Percentiles rank a stretch among this genome's conserved stretches.
phyloP scores from a whole-genome alignment of 768 basidiomycete genomes.

The Mycena pura region DNA sequence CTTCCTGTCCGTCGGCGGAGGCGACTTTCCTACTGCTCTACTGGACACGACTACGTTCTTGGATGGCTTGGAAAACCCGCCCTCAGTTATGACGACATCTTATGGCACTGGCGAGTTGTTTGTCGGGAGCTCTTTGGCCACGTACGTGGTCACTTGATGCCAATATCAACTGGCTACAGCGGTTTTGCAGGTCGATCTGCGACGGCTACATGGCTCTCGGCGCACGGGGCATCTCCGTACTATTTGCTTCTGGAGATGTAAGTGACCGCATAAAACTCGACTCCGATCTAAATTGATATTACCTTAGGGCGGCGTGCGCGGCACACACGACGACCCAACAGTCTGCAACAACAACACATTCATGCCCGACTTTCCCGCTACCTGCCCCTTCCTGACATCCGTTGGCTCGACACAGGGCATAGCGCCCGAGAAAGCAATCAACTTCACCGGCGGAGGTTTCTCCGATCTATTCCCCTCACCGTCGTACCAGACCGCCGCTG shows the following conservation, averaged over 20 bases:
- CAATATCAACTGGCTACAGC: not conserved
- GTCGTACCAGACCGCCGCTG: conserved; percentile 38
- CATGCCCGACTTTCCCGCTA: conserved; percentile 30
- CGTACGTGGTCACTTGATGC: not conserved
- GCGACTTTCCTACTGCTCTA: not conserved
- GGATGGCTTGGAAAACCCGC: not conserved
- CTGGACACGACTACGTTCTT: conserved; percentile 1
- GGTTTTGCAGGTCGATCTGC: not conserved
- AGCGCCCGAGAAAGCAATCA: not conserved
- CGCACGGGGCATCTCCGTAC: not conserved
- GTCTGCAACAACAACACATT: conserved; percentile 29
- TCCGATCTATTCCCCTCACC: conserved; percentile 45
- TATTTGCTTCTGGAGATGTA: conserved; percentile 1
- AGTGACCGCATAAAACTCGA: not conserved
- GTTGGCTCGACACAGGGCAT: conserved; percentile 1
- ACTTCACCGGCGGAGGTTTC: conserved; percentile 44
- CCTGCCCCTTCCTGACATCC: not conserved
- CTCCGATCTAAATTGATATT: not conserved
- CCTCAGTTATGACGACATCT: not conserved
- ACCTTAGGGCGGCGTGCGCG: conserved; percentile 3
- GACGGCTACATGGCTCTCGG: conserved; percentile 3
- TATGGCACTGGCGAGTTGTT: not conserved
- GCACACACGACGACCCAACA: not conserved
- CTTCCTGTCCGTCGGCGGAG: not conserved
- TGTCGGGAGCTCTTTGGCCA: not conserved